Base-by-base conservation (phyloP, 108 stramenopile genomes). In the Pseudonitzschia pungens region DNA sequence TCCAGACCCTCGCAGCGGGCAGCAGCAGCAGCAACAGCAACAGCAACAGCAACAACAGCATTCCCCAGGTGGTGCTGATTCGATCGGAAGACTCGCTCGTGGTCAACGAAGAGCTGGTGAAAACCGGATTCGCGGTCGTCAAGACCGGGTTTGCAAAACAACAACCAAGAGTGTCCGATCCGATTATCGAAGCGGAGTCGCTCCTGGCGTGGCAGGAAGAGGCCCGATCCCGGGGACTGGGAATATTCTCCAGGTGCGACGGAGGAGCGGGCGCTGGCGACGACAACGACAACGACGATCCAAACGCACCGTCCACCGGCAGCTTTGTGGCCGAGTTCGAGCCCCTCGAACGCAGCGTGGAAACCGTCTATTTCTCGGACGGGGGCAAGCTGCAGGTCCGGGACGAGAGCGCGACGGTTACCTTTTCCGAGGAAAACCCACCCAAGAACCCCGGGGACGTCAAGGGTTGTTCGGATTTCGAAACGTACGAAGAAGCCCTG, bases 391-490 rank as follows among this genome's bases (percentile, higher is more conserved):
- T 58, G 40, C 31, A 56, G 40, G 10, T 29, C 32, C 28, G 58
- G 62, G 43, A 70, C 29, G 21, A 78, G 22, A 65, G 68, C 27
- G 41, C 58, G 32, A 31, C 33, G 18, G 32, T 59, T 16, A 29
- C n/a, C 0, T 40, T 0, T 8, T 20, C 32, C n/a, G 40, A 58
- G 27, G 57, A 20, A 29, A 27, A 50, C 57, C 74, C 65, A 11
- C 83, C 83, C 31, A 42, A 45, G 12, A 86, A 85, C 67, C 85
- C 85, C 0, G 85, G 88, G 21, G 87, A 83, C 72, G 24, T 52
- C 58, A 72, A 65, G 52, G 70, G 80, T 45, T 90, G 89, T 59
- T 82, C 86, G 20, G 89, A 90, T 52, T 90, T 90, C 65, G 56
- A 41, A 24, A 77, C 73, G 1, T 90, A 87, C 56, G 89, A 90